These are phyloP conservation scores for Coprinellus aureogranulatus DNA, from an alignment of 768 basidiomycete species.

Conservation along the genomic window DNA sequence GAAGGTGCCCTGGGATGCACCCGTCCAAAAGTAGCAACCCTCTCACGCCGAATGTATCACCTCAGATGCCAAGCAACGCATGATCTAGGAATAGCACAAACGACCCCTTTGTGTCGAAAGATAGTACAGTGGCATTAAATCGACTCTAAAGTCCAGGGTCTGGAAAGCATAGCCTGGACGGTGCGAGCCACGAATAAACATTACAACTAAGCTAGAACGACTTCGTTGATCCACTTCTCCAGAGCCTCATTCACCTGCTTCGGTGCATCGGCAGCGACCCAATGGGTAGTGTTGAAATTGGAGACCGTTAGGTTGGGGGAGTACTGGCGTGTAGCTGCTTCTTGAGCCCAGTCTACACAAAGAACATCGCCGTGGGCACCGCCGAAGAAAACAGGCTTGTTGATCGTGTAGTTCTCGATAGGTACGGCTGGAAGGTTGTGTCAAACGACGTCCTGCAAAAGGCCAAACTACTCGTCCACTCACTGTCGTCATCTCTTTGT, in stretches of 20 bases:
- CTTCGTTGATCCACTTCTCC: conserved; percentile 14
- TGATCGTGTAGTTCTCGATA: conserved; percentile 23
- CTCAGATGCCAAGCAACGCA: too few relatives aligned
- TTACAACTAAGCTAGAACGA: background rate
- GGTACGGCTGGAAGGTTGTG: conserved; percentile 15
- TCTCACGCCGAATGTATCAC: too few relatives aligned
- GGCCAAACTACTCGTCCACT: too few relatives aligned
- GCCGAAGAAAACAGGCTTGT: conserved; percentile 35
- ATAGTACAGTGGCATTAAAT: too few relatives aligned
- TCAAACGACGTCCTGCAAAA: too few relatives aligned
- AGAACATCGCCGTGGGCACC: conserved; percentile 30
- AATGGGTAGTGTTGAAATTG: conserved; percentile 36
- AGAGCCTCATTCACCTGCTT: conserved; percentile 32
- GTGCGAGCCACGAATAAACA: too few relatives aligned
- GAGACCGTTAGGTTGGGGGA: conserved; percentile 29
- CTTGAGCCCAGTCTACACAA: conserved; percentile 16
- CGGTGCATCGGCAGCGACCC: conserved; percentile 28
- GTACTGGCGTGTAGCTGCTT: conserved; percentile 6
- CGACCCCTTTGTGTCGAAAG: too few relatives aligned
- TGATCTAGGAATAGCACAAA: too few relatives aligned
- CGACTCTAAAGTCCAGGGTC: too few relatives aligned
- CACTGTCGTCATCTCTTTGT: conserved; percentile 22
- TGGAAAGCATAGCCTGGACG: too few relatives aligned
- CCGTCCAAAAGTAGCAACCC: too few relatives aligned
- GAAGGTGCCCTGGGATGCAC: too few relatives aligned